Base-by-base conservation (phyloP, 208 protist genomes). In the Leishmania braziliensis region DNA sequence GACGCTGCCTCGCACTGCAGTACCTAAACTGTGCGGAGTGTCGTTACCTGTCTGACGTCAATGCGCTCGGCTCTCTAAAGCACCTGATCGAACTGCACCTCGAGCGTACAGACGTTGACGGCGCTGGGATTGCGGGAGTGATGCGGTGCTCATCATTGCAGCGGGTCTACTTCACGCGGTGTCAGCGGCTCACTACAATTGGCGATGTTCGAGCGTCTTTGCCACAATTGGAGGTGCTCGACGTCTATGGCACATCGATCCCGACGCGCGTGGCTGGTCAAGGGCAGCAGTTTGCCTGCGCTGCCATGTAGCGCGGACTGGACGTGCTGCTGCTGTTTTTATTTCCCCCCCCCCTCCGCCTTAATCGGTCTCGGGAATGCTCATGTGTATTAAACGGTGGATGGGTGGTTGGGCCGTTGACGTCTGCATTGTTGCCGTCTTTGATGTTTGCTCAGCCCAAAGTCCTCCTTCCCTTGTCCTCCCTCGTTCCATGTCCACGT, bases 241-340 rank as follows among this genome's bases (percentile, higher is more conserved):
- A 97, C 75, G 87, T 94, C 29, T 97, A 97, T 77, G 93, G 93
- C 10, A 97, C 93, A 5, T 91, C 90, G 2, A 88, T 97, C 36
- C 88, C 90, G 18, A 89, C 82, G 6, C 82, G 91, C 8, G 86
- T 91, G 48, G 85, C 86, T 4, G 87, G 90, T 10, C 86, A 93
- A 75, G 88, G 84, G 8, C 78, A 83, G 72, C 87, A 91, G 75
- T 84, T 86, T 71, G 87, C 92, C n/a, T 97, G 93, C 75, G 39
- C 46, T 20, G 79, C 92, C 65, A 81, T 97, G 83, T 97, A 81
- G 29, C 23, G 36, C 46, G 33, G 39, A 53, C 9, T 39, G 51
- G 72, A n/a, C 3, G 46, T 58, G 63, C 0, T 9, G 9, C 46
- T 10, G 36, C 1, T 43, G 23, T 20, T 29, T 62, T 48, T 29